Evolutionary conservation across 2,329 filamentous ascomycete genomes (phyloP).

Genomic region (Stagonosporopsis cucurbitacearum): DNA sequence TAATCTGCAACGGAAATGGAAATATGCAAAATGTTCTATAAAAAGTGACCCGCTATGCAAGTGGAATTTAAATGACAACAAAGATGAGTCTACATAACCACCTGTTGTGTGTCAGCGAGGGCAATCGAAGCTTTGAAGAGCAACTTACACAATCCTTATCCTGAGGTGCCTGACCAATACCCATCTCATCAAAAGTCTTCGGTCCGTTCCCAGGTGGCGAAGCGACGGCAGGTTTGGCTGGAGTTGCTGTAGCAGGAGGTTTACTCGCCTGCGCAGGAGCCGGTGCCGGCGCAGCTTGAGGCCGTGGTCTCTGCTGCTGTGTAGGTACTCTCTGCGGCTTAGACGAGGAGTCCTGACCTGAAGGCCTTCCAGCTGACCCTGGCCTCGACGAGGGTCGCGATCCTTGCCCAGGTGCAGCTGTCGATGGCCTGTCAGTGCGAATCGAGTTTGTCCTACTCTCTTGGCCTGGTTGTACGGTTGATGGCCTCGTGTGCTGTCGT

Average conservation of each 20-base stretch:
- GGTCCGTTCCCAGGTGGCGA: slow-evolving; percentile 72
- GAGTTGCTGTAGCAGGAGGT: slow-evolving; percentile 30
- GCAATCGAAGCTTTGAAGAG: background rate
- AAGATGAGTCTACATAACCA: slow-evolving; percentile 35
- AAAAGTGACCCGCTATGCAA: slow-evolving; percentile 31
- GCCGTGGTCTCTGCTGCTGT: slow-evolving; percentile 29
- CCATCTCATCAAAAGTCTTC: slow-evolving; percentile 98
- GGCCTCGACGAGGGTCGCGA: slow-evolving; percentile 32
- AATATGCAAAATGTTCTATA: slow-evolving; percentile 18
- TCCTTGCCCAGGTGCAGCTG: slow-evolving; percentile 26
- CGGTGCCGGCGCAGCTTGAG: slow-evolving; percentile 21
- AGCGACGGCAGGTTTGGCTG: slow-evolving; percentile 36
- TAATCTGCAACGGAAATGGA: slow-evolving; percentile 11
- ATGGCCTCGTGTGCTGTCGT: slow-evolving; percentile 45
- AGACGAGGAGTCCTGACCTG: slow-evolving; percentile 33
- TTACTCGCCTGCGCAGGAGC: slow-evolving; percentile 26
- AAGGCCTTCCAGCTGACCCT: slow-evolving; percentile 40
- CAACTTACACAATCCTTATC: slow-evolving; percentile 87
- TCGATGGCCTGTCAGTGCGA: slow-evolving; percentile 35
- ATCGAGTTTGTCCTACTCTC: slow-evolving; percentile 39
- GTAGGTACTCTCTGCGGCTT: slow-evolving; percentile 31
- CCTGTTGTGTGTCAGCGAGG: slow-evolving; percentile 25
- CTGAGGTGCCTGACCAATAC: slow-evolving; percentile 81
- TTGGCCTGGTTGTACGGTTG: slow-evolving; percentile 43
- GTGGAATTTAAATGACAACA: slow-evolving; percentile 2